Evolutionary conservation across 2,329 filamentous ascomycete genomes (phyloP), one percentile per base, ranked within the genome.

Genomic region (Ascochyta lentis): DNA sequence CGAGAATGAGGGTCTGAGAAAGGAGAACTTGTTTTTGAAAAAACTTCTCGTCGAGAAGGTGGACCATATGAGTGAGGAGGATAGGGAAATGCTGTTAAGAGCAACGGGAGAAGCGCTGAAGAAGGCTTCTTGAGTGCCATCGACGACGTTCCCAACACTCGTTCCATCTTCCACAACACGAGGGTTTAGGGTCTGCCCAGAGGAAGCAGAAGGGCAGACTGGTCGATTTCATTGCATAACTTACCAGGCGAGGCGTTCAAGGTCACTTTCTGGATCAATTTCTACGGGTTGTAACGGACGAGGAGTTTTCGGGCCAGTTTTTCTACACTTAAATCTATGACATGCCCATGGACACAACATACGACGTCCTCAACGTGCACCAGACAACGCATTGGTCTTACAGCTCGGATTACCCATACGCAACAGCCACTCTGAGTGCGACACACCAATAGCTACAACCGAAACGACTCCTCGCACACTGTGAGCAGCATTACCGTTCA

Each of bases 21-120:
- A 58, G 76, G 81, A 65, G 80, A 84, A 56, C 67, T 72, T 34
- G 69, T 75, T 71, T 72, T 64, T 63, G 53, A 71, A 70, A 64
- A 72, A 70, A 58, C 63, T 71, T 15, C 67, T 70, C 16, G 74
- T 67, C 12, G 75, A 73, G 65, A 76, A 69, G 60, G 76, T 61
- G 55, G 77, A 63, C 65, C 79, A 64, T 66, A 80, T 68, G 75
- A 73, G 58, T 41, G 67, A 69, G 8, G 71, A 74, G 7, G 71
- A 74, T 35, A 67, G 65, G 37, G 63, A 68, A 15, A 48, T 72
- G 44, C 46, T 75, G 42, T 51, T 54, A 27, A 72, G 68, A 46
- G 67, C 63, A 7, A 68, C 70, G 5, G 64, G 61, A 13, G 63
- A 60, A 19, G 59, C 53, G 16, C 37, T 64, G 45, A 63, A 61